Evolutionary conservation across 805 yeast genomes (phyloP).

Genomic region (Wickerhamomyces xylosicus): DNA sequence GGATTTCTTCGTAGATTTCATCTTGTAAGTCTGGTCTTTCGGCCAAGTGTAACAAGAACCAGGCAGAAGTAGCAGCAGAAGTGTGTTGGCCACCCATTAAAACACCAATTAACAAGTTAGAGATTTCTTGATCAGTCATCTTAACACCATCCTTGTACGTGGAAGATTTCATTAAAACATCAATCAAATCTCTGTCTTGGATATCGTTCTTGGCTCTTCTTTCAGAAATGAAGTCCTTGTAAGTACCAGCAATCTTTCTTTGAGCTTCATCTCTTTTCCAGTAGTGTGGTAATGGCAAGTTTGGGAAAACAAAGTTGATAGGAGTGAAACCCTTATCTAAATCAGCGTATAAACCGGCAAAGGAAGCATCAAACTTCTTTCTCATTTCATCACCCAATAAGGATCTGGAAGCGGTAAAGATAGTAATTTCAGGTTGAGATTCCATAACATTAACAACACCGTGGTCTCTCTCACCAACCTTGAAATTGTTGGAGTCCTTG

Average conservation of each 20-base stretch:
- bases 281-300: conserved; percentile 83
- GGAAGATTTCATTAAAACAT: conserved; percentile 70
- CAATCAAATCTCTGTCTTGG: conserved; percentile 81
- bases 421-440: conserved; percentile 90
- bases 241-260: conserved; percentile 65
- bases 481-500: conserved; percentile 37
- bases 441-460: conserved; percentile 64
- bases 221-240: conserved; percentile 63
- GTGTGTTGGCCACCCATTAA: conserved; percentile 99
- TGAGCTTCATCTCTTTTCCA: conserved; percentile 84
- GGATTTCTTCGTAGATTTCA: conserved; percentile 67
- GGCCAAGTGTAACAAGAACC: conserved; percentile 88
- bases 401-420: conserved; percentile 91
- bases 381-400: conserved; percentile 90
- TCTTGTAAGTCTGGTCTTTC: conserved; percentile 81
- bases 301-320: conserved; percentile 88
- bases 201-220: conserved; percentile 73
- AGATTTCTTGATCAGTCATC: conserved; percentile 94
- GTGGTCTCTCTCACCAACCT: conserved; percentile 24
- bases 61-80: conserved; percentile 89
- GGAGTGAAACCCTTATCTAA: conserved; percentile 97
- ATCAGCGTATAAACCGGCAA: conserved; percentile 80
- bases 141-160: conserved; percentile 87
- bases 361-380: conserved; percentile 65
- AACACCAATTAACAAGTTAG: conserved; percentile 87